phyloP scores from a whole-genome alignment of 163 green algal species.

The Picocystis sp. region DNA sequence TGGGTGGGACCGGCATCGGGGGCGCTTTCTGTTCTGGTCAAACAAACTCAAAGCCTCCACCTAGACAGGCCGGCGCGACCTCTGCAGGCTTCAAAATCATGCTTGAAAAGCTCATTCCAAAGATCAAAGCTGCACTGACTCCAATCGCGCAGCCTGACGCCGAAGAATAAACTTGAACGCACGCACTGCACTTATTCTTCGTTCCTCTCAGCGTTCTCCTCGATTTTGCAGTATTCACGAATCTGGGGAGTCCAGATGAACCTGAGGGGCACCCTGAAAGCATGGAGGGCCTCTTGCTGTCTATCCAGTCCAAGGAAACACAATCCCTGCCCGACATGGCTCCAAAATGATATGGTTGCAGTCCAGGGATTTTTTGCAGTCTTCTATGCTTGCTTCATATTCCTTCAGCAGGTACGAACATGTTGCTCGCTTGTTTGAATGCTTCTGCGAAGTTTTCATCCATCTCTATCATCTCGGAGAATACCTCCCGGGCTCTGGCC shows the following conservation, averaged over 20 bases:
- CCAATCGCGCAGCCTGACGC: too few relatives aligned
- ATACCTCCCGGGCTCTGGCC: background rate
- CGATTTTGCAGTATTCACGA: background rate
- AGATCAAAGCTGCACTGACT: background rate
- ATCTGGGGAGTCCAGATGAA: constrained; percentile 4
- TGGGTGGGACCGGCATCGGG: background rate
- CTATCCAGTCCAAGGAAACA: constrained; percentile 20
- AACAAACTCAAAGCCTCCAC: too few relatives aligned
- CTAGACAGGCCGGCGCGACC: background rate
- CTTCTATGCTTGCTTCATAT: constrained; percentile 40
- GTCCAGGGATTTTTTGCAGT: constrained; percentile 30
- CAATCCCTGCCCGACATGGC: constrained; percentile 34
- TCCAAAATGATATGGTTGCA: constrained; percentile 49
- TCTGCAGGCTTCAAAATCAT: constrained; percentile 4
- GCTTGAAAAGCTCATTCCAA: constrained; percentile 1
- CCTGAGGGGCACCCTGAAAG: background rate
- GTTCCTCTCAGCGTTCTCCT: too few relatives aligned
- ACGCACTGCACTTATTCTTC: too few relatives aligned
- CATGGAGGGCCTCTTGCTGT: background rate
- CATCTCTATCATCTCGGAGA: background rate
- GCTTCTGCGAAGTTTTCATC: constrained; percentile 19
- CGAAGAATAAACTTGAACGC: too few relatives aligned
- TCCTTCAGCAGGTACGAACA: constrained; percentile 34
- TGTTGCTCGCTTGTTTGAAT: constrained; percentile 57
- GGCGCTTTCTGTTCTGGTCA: too few relatives aligned